A percentile compares a stretch with the other conserved stretches of the same genome.
Evolutionary conservation across 2,329 filamentous ascomycete genomes (phyloP).

Genomic region (Fusarium marasasianum): DNA sequence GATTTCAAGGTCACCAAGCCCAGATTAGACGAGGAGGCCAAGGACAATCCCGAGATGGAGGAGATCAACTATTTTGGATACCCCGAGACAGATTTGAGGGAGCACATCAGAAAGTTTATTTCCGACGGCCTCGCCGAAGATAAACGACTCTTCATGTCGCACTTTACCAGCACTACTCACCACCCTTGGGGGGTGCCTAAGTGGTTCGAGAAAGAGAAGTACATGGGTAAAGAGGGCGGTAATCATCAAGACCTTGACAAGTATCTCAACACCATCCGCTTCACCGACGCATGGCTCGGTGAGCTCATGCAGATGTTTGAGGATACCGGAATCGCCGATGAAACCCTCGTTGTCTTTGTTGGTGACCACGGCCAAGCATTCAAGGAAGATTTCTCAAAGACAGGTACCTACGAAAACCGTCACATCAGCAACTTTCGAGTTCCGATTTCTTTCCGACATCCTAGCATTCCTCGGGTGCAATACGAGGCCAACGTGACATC

Average conservation of each 20-base stretch:
- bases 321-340: slow-evolving; percentile 45
- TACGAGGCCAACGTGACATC: slow-evolving; percentile 45
- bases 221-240: slow-evolving; percentile 36
- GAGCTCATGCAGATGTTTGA: slow-evolving; percentile 46
- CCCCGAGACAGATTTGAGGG: slow-evolving; percentile 43
- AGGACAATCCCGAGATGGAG: slow-evolving; percentile 29
- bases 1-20: slow-evolving; percentile 43
- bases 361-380: slow-evolving; percentile 49
- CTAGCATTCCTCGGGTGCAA: slow-evolving; percentile 44
- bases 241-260: slow-evolving; percentile 44
- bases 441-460: slow-evolving; percentile 46
- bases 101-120: slow-evolving; percentile 47
- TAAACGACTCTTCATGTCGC: slow-evolving; percentile 48
- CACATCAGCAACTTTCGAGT: slow-evolving; percentile 47
- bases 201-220: slow-evolving; percentile 40
- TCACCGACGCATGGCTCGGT: slow-evolving; percentile 46
- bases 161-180: slow-evolving; percentile 50
- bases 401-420: slow-evolving; percentile 46
- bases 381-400: slow-evolving; percentile 44
- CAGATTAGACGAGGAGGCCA: slow-evolving; percentile 39
- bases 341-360: slow-evolving; percentile 47
- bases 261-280: slow-evolving; percentile 47
- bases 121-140: slow-evolving; percentile 42
- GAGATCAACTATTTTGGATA: slow-evolving; percentile 49
- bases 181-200: slow-evolving; percentile 43